A percentile compares a stretch with the other conserved stretches of the same genome.
phyloP scores from a whole-genome alignment of 2,329 filamentous ascomycete species.

The Ascocoryne sarcoides region DNA sequence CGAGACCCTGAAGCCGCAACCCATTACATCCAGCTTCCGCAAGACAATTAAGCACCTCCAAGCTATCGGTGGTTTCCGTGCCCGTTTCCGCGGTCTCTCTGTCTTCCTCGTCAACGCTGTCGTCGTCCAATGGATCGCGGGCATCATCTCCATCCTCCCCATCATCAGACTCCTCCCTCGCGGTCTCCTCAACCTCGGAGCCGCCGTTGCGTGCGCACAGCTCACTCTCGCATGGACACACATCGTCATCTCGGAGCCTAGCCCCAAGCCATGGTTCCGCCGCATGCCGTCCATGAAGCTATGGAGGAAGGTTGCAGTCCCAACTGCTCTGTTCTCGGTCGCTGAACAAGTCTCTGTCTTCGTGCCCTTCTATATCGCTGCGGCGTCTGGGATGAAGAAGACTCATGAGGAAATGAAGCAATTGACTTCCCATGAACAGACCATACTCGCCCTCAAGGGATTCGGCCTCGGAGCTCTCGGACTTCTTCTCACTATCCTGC shows the following conservation, averaged over 20 bases:
- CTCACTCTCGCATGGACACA: slow-evolving; percentile 76
- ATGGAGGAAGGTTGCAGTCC: slow-evolving; percentile 60
- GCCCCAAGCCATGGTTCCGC: slow-evolving; percentile 50
- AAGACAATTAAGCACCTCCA: slow-evolving; percentile 52
- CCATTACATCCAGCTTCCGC: slow-evolving; percentile 53
- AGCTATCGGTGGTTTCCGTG: slow-evolving; percentile 52
- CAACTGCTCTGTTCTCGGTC: slow-evolving; percentile 55
- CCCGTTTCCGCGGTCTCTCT: slow-evolving; percentile 60
- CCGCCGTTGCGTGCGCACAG: slow-evolving; percentile 55
- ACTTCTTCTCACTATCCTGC: slow-evolving; percentile 46
- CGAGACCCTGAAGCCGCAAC: slow-evolving; percentile 40
- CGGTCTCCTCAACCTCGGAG: slow-evolving; percentile 44
- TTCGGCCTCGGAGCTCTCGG: slow-evolving; percentile 37
- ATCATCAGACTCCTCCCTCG: slow-evolving; percentile 26
- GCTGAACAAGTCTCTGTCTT: slow-evolving; percentile 41
- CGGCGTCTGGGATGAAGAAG: slow-evolving; percentile 30
- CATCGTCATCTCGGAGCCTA: slow-evolving; percentile 67
- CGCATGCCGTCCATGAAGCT: slow-evolving; percentile 57
- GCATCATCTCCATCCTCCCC: slow-evolving; percentile 36
- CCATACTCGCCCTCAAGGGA: slow-evolving; percentile 36
- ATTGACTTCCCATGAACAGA: slow-evolving; percentile 29
- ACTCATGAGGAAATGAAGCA: slow-evolving; percentile 14
- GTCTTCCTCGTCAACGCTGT: slow-evolving; percentile 40
- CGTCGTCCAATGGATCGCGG: slow-evolving; percentile 20
- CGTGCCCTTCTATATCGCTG: slow-evolving; percentile 39